Evolutionary conservation across 345 rosid genomes (phyloP), one percentile per base, ranked within the genome.

Genomic region (Rhodamnia rubescens): DNA sequence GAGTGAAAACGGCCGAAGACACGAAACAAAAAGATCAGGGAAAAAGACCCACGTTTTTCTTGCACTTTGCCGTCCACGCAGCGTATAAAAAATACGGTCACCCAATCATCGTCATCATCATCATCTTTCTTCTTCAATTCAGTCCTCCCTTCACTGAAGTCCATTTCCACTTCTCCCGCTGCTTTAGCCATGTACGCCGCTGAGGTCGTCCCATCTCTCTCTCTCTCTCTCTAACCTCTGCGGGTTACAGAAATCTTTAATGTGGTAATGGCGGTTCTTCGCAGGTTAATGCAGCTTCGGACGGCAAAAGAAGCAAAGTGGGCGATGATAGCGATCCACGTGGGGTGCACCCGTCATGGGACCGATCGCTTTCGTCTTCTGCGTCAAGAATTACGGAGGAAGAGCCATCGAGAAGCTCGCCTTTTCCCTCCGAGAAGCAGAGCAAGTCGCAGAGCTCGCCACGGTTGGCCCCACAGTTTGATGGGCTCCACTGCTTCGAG

Each of bases 401-500:
- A 15, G 69, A 83, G 53, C 64, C 69, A 8, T 15, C 11, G 44
- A 15, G 52, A 58, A 32, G 56, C 29, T 14, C 27, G 22, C 52
- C 53, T 21, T 26, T 49, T 14, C n/a, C 7, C 11, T 24, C 85
- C 13, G 40, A 57, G 85, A 58, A 58, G 29, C 69, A 61, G 53
- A 58, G 78, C 40, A 59, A 2, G 54, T 64, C 24, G 54, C 44
- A 54, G 32, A 53, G 42, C 16, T 84, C 42, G 52, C 86, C 83
- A 4, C 58, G 53, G 29, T 21, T 85, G 24, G 86, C 86, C 59
- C 86, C 86, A 36, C 82, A 85, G 83, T 74, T 85, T 26, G 86
- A 85, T 53, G 83, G 86, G n/a, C 82, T 85, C 61, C 74, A 85
- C 54, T 69, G 82, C 86, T 85, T 85, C 53, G 86, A 85, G 82